Conservation (phyloP, 2,329 filamentous ascomycete species). For the Aschersonia sp. region DNA sequence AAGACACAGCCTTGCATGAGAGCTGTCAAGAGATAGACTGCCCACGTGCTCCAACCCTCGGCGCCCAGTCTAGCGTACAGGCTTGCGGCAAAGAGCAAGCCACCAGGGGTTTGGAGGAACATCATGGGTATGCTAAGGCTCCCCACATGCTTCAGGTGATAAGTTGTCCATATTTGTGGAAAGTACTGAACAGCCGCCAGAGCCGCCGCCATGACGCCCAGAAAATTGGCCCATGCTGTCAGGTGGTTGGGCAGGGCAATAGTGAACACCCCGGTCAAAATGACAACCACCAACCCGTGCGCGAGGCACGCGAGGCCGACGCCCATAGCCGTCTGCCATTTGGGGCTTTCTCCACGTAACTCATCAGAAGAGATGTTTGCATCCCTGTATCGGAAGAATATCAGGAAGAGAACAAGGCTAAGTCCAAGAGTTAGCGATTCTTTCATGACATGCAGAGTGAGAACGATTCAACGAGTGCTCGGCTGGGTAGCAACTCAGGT, state of each 20-base stretch:
- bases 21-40: constrained; percentile 78
- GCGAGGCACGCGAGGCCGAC: constrained; percentile 60
- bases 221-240: constrained; percentile 66
- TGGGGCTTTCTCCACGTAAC: constrained; percentile 38
- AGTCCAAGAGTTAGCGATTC: constrained; percentile 7
- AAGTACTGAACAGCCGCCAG: constrained; percentile 85
- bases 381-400: constrained; percentile 68
- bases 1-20: constrained; percentile 70
- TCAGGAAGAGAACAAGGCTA: constrained; percentile 82
- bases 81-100: constrained; percentile 77
- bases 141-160: constrained; percentile 68
- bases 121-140: constrained; percentile 96
- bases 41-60: constrained; percentile 90
- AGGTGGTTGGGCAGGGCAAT: constrained; percentile 48
- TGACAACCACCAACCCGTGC: constrained; percentile 57
- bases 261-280: constrained; percentile 55
- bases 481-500: background rate
- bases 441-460: too few relatives aligned
- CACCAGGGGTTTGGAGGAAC: constrained; percentile 92
- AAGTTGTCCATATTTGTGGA: constrained; percentile 90
- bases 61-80: constrained; percentile 65
- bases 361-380: constrained; percentile 34
- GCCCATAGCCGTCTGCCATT: constrained; percentile 63
- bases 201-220: constrained; percentile 64
- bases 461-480: background rate